Conservation (phyloP, 2,329 filamentous ascomycete species). For the Neonectria punicea region DNA sequence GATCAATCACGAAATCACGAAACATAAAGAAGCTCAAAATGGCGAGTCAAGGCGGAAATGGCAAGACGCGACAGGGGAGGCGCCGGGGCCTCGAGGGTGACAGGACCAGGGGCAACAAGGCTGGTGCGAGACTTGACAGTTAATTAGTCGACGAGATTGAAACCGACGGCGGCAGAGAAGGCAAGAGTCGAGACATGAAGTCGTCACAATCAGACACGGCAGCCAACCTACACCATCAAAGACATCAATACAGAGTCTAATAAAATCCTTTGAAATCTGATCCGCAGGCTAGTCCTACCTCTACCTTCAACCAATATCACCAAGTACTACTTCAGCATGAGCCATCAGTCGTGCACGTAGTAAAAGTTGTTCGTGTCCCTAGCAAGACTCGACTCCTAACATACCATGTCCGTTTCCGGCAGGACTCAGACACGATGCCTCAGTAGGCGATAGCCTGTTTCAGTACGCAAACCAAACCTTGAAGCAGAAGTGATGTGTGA, state of each 20-base stretch:
- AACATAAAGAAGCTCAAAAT: conserved; percentile 1
- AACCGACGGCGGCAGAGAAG: conserved; percentile 12
- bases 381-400: too few relatives aligned
- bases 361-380: too few relatives aligned
- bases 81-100: neutral
- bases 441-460: conserved; percentile 24
- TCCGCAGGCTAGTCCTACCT: too few relatives aligned
- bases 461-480: conserved; percentile 1
- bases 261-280: too few relatives aligned
- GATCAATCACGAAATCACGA: conserved; percentile 13
- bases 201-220: neutral
- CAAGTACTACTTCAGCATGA: too few relatives aligned
- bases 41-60: neutral
- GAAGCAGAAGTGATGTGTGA: neutral
- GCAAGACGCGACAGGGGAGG: neutral
- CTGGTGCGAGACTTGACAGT: conserved; percentile 11
- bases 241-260: too few relatives aligned
- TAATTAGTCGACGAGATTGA: conserved; percentile 8
- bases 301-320: too few relatives aligned
- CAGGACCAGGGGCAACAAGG: conserved; percentile 7
- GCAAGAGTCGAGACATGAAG: conserved; percentile 14
- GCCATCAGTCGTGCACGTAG: too few relatives aligned
- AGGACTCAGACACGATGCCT: neutral
- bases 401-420: conserved; percentile 13
- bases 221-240: neutral